Base-by-base conservation (phyloP, 352 stramenopile species). In the Globisporangium okanoganense region DNA sequence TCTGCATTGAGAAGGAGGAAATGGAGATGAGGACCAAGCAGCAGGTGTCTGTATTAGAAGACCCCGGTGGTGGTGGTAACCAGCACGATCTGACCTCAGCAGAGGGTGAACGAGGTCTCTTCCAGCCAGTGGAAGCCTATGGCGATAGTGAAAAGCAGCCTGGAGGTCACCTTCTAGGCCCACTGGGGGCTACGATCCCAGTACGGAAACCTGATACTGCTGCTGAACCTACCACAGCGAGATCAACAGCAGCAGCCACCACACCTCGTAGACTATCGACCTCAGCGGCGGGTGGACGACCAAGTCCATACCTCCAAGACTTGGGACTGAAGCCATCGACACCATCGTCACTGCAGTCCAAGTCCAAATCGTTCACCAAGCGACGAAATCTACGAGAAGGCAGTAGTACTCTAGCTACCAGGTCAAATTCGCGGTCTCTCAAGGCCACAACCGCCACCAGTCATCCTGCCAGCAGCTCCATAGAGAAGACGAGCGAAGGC, bases 331-430 rank as follows among this genome's bases (percentile, higher is more conserved):
- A 59, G 41, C 52, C 57, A 20, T 40, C 43, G 7, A 58, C 61
- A 40, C 51, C 53, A n/a, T 59, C 38, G 18, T 59, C 20, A 18
- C 38, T 53, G 14, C 29, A 38, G 13, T 44, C 52, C 2, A 64
- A 54, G 33, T 14, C 50, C 4, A 58, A 47, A 25, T 38, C 50
- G 13, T 64, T 64, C 24, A 41, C 33, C n/a, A 52, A 58, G n/a
- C 38, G 24, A 4, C 43, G 58, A 22, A 58, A 40, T 36, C 24
- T 98, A 95, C 65, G 97, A 95, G 67, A 83, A 96, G 50, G n/a
- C n/a, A n/a, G 65, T 70, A 41, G 85, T 18, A 25, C 47, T 24
- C 8, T 24, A 14, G 16, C 47, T 54, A 8, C 25, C 36, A 25
- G 25, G 16, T 35, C 47, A 36, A 36, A 25, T 7, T 24, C 47